Base-by-base conservation (phyloP, 495 filamentous ascomycete genomes). In the Penicillium goetzii region DNA sequence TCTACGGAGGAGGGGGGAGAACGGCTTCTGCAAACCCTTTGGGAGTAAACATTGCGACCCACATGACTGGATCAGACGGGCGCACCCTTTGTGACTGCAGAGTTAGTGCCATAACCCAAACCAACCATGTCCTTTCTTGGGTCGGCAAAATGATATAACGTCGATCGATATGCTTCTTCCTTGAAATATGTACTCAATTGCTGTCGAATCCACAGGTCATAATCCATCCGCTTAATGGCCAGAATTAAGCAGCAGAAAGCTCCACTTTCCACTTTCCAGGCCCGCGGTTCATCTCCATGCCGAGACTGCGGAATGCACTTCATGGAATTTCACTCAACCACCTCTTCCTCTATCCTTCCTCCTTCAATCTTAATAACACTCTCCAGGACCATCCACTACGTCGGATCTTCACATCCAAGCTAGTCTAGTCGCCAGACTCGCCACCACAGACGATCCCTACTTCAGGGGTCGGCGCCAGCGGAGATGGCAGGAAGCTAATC, bases 401-500 rank as follows among this genome's bases (percentile, higher is more conserved):
- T 28, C 23, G 17, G 19, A 15, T 3, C 19, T 7, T 15, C 23
- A 17, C 25, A 19, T 10, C 23, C 23, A 45, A 23, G 2, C 23
- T 17, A 25, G 47, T 51, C 19, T 21, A 19, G 7, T 55, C 52
- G 32, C 52, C 52, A 54, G 10, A 19, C 1, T 55, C 52, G 32
- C 52, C 52, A 54, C 10, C 28, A 54, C 12, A 12, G 51, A 54
- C 51, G 52, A 55, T 32, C 52, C 28, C 19, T 36, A 7, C 52
- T 26, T 32, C 30, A 36, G 28, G 32, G 30, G 52, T 12, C 28
- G 30, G 28, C n/a, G n/a, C 10, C 52, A 33, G 28, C 38, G 56
- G 56, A 58, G 28, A 34, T 32, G 56, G n/a, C 56, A 23, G 41
- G 56, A 33, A 69, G 66, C 66, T 58, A 65, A 66, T 63, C 21